Evolutionary conservation across 805 yeast species (phyloP).

Genomic region (Torulaspora indica): DNA sequence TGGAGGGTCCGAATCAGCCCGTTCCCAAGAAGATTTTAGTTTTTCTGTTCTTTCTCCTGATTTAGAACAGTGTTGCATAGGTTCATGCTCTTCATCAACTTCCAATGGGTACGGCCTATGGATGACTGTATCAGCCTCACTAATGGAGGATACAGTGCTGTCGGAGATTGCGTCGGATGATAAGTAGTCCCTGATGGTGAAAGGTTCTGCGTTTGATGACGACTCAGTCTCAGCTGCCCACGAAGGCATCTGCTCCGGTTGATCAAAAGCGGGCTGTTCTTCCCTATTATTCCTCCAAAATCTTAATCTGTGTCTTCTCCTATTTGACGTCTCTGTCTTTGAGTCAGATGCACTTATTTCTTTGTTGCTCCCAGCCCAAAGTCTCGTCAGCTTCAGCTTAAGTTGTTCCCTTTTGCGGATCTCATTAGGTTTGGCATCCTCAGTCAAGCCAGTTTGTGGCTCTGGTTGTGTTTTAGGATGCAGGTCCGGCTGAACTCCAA

Average conservation of each 20-base stretch:
- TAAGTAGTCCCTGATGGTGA: not conserved
- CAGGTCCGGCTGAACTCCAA: not conserved
- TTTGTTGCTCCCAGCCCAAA: not conserved
- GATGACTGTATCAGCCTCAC: not conserved
- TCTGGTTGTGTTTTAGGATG: not conserved
- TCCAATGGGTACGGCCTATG: not conserved
- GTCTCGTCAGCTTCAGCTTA: constrained; percentile 1
- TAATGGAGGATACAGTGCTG: not conserved
- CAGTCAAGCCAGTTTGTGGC: not conserved
- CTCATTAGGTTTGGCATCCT: not conserved
- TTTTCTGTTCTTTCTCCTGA: not conserved
- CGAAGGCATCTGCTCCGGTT: not conserved
- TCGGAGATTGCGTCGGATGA: not conserved
- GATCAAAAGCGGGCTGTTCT: not conserved
- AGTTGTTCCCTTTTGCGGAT: not conserved
- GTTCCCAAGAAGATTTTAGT: not conserved
- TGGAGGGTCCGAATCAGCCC: not conserved
- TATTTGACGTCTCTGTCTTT: not conserved
- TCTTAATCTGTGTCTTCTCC: not conserved
- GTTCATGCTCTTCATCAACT: not conserved
- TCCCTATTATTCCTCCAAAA: constrained; percentile 1
- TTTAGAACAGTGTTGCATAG: not conserved
- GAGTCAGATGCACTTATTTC: not conserved
- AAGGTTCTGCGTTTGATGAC: not conserved
- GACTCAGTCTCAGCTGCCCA: not conserved